Base-by-base conservation (phyloP, 1,139 yeast species). In the Ogataea hybrid region DNA sequence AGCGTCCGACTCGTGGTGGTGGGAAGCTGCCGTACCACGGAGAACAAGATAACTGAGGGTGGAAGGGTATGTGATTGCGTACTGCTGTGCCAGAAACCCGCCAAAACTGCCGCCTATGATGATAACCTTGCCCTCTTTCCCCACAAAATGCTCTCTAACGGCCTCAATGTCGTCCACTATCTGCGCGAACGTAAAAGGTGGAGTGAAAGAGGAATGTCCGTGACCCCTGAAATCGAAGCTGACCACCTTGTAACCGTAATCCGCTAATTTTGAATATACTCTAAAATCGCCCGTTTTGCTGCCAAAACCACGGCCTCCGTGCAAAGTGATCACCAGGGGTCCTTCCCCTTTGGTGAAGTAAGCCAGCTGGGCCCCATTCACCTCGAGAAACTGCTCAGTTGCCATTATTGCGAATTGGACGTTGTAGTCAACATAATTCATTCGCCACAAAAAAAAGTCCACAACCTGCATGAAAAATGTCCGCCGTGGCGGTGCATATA, bases 231-330 rank as follows among this genome's bases (percentile, higher is more conserved):
- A 52, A 28, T 52, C 56, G 35, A 50, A 52, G 31, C 53, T 48
- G 25, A 52, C 35, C 16, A 52, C 56, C n/a, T 40, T 46, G 39
- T 50, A 51, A 21, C 54, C 54, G n/a, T 32, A 23, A 5, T 41
- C 22, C 3, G 52, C 43, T 7, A 52, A 39, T 12, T 38, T 28
- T 5, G 49, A 45, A 25, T 52, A 52, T 3, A 51, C 55, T 2
- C 40, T 25, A 22, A 48, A 51, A 30, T 52, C 56, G 20, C 50
- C 47, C 10, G 28, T 35, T 32, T 52, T 52, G 25, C 38, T 39
- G 7, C 56, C 56, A 35, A 52, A 51, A 0, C 56, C 56, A 30
- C 56, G 41, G 2, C 56, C 56, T 7, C 56, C 56, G 25, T 52
- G 56, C 12, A 52, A 41, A 4, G 56, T 52, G 14, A 52, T 48